A percentile compares a stretch with the other conserved stretches of the same genome.
Conservation (phyloP, 2,329 filamentous ascomycete species). For the Verticillium tricorpus region DNA sequence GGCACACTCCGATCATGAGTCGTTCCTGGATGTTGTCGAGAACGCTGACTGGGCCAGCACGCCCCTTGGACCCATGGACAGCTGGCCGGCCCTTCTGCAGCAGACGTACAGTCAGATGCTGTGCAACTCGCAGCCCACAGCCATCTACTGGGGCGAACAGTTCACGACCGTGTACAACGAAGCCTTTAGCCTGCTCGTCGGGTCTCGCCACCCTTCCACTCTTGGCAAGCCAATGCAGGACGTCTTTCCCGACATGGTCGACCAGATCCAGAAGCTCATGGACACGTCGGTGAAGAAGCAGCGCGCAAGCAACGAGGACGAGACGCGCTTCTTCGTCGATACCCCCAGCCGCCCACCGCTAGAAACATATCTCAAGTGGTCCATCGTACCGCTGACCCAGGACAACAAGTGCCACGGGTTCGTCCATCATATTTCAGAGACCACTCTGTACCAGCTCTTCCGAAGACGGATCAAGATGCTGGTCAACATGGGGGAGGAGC, state of each 20-base stretch:
- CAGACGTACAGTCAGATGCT: constrained; percentile 39
- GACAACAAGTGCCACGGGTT: constrained; percentile 38
- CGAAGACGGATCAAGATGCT: constrained; percentile 45
- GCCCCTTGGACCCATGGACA: constrained; percentile 38
- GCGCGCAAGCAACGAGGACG: constrained; percentile 32
- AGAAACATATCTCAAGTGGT: constrained; percentile 45
- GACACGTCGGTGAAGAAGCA: constrained; percentile 21
- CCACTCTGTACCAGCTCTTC: constrained; percentile 42
- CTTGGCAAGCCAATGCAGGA: constrained; percentile 57
- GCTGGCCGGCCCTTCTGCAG: constrained; percentile 43
- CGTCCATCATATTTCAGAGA: constrained; percentile 42
- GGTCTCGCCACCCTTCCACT: constrained; percentile 58
- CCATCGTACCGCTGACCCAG: constrained; percentile 40
- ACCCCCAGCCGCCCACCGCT: constrained; percentile 34
- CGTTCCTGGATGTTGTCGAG: constrained; percentile 34
- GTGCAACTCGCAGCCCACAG: constrained; percentile 43
- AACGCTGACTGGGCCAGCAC: constrained; percentile 42
- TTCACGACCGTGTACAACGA: constrained; percentile 65
- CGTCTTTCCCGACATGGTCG: constrained; percentile 43
- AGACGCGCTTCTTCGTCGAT: constrained; percentile 41
- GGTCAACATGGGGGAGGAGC: constrained; percentile 39
- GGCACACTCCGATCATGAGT: constrained; percentile 29
- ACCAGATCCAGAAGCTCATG: constrained; percentile 42
- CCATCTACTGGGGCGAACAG: constrained; percentile 61
- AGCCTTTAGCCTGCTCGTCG: constrained; percentile 58